Evolutionary conservation across 1,284 basidiomycete genomes (phyloP).

Genomic region (Malassezia caprae): DNA sequence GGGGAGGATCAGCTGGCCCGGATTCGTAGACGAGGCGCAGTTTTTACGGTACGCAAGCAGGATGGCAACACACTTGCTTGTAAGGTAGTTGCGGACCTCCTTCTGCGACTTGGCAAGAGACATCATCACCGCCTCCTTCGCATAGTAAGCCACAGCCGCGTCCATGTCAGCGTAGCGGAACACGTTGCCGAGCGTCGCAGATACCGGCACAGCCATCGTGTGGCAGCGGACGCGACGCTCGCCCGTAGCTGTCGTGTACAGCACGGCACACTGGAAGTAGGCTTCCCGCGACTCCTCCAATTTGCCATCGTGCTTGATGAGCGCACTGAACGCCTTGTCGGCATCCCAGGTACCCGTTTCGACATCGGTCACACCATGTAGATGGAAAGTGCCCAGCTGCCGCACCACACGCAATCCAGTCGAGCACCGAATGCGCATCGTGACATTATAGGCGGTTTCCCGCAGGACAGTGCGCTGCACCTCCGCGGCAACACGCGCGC

Average conservation of each 20-base stretch:
- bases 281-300: slow-evolving; percentile 70
- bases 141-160: slow-evolving; percentile 62
- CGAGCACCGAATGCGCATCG: slow-evolving; percentile 73
- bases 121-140: slow-evolving; percentile 66
- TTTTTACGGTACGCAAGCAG: slow-evolving; percentile 79
- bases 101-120: slow-evolving; percentile 62
- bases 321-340: slow-evolving; percentile 65
- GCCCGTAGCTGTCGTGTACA: slow-evolving; percentile 74
- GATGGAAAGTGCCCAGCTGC: slow-evolving; percentile 72
- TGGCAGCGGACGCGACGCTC: slow-evolving; percentile 73
- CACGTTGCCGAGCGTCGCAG: slow-evolving; percentile 74
- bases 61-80: slow-evolving; percentile 72
- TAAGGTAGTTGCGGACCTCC: slow-evolving; percentile 71
- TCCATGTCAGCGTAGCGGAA: slow-evolving; percentile 91
- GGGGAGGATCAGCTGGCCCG: slow-evolving; percentile 82
- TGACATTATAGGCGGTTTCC: slow-evolving; percentile 70
- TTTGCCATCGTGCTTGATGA: slow-evolving; percentile 57
- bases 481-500: slow-evolving; percentile 61
- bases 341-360: slow-evolving; percentile 72
- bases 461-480: slow-evolving; percentile 62
- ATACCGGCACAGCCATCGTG: slow-evolving; percentile 74
- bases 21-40: slow-evolving; percentile 72
- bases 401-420: slow-evolving; percentile 66
- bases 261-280: slow-evolving; percentile 75
- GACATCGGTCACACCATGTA: slow-evolving; percentile 64